Evolutionary conservation across 148 eudicot genomes (phyloP), one percentile per base, ranked within the genome.

Genomic region (Cornus suecica): DNA sequence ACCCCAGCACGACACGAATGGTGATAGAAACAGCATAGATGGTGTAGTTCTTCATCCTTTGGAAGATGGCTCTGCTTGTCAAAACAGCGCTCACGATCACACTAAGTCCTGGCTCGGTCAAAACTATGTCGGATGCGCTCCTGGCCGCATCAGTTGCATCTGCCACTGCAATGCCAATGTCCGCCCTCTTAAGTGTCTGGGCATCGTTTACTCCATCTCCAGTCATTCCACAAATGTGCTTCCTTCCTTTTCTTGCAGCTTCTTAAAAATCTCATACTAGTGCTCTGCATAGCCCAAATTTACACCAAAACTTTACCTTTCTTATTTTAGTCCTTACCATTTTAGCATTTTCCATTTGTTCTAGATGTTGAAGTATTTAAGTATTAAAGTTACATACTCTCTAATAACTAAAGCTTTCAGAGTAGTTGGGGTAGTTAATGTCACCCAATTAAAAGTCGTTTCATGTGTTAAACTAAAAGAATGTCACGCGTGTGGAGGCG

Each of bases 181-280:
- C 86, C 0, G 86, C 86, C 73, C 72, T 80, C 68, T 83, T 83
- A 20, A 83, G 63, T 25, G 82, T 80, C 6, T 83, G 83, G 56
- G 86, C 86, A 25, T 83, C 86, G 61, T 83, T 83, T 13, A 84
- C 86, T 71, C 86, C 86, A 68, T 84, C 86, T 77, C 86, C 86
- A 2, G 86, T 84, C 86, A 84, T 84, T 31, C 86, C 86, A 65
- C 83, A 82, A 65, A 84, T 80, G 74, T 84, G 86, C 52, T 84
- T 80, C 70, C 78, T 84, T n/a, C n/a, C n/a, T n/a, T n/a, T 70
- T 80, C 84, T 75, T 84, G 86, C 18, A 84, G 75, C 74, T 74
- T 84, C 79, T 80, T 84, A 29, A 84, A 83, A 20, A 84, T 84
- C 73, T 84, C 86, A 64, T 84, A 84, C 70, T 80, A 80, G 79